Conservation (phyloP, 2,329 filamentous ascomycete genomes). For the Epicoccum nigrum region DNA sequence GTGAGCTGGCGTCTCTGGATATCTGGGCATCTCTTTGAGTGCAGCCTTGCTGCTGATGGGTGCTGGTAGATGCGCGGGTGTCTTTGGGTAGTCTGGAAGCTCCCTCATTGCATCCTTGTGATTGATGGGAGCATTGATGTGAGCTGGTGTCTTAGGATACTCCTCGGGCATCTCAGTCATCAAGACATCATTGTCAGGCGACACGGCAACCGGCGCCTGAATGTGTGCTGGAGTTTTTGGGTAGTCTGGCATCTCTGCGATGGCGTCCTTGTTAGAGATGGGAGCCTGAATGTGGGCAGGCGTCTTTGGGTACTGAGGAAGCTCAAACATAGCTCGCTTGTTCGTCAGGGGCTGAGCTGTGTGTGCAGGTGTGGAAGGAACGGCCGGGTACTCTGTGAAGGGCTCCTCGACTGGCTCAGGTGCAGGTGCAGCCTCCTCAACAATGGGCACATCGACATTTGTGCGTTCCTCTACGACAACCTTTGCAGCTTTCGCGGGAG, state of each 20-base stretch:
- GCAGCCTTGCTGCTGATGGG: slow-evolving; percentile 20
- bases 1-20: slow-evolving; percentile 26
- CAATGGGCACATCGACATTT: not conserved
- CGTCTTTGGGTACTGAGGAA: slow-evolving; percentile 33
- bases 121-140: not conserved
- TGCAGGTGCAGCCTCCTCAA: not conserved
- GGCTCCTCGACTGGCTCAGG: slow-evolving; percentile 27
- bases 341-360: slow-evolving; percentile 17
- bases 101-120: slow-evolving; percentile 16
- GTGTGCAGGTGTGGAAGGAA: slow-evolving; percentile 30
- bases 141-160: slow-evolving; percentile 11
- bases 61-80: slow-evolving; percentile 24
- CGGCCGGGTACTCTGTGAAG: slow-evolving; percentile 28
- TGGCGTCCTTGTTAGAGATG: slow-evolving; percentile 20
- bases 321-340: slow-evolving; percentile 21
- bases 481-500: slow-evolving; percentile 19
- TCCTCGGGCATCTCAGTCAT: slow-evolving; percentile 22
- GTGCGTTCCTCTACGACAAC: slow-evolving; percentile 1
- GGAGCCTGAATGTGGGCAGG: slow-evolving; percentile 32
- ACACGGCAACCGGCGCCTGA: slow-evolving; percentile 9
- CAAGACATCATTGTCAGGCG: slow-evolving; percentile 5
- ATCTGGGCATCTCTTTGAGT: slow-evolving; percentile 19
- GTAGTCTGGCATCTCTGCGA: slow-evolving; percentile 31
- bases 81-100: slow-evolving; percentile 32
- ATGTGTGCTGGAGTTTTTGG: slow-evolving; percentile 30